A percentile compares a stretch with the other conserved stretches of the same genome.
Evolutionary conservation across 768 basidiomycete species (phyloP).

Genomic region (Mycena haematopus): DNA sequence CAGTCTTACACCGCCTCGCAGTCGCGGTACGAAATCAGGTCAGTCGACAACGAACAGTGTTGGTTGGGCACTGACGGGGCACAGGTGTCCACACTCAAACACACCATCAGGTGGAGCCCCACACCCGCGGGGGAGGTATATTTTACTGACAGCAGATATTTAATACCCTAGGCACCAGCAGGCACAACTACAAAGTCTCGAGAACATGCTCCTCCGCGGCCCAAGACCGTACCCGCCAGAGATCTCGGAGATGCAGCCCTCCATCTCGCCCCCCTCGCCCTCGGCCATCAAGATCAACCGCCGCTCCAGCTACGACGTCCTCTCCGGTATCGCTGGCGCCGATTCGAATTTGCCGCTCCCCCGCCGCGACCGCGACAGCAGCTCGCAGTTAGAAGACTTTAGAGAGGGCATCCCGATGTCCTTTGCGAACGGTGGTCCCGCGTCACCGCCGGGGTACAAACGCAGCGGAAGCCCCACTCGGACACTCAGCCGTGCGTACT

Average conservation of each 20-base stretch:
- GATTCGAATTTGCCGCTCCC: constrained; percentile 80
- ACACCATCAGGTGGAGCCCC: constrained; percentile 56
- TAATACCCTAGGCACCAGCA: constrained; percentile 68
- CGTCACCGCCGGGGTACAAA: constrained; percentile 49
- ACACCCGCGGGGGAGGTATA: too few species aligned
- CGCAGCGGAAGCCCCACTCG: constrained; percentile 76
- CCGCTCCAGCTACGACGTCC: constrained; percentile 74
- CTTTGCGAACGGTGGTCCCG: constrained; percentile 47
- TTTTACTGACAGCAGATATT: not conserved
- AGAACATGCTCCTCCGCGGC: constrained; percentile 69
- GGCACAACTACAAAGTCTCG: constrained; percentile 75
- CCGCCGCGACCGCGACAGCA: constrained; percentile 58
- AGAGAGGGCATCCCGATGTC: constrained; percentile 75
- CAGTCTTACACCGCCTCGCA: constrained; percentile 40
- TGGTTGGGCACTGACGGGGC: not conserved
- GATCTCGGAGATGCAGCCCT: constrained; percentile 32
- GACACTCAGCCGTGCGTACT: constrained; percentile 76
- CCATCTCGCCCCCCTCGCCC: constrained; percentile 32
- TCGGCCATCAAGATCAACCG: constrained; percentile 55
- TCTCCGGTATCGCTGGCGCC: constrained; percentile 68
- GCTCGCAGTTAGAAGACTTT: constrained; percentile 60
- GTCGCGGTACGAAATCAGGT: constrained; percentile 75
- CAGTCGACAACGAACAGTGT: constrained; percentile 3
- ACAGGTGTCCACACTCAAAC: constrained; percentile 76
- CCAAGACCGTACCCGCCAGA: constrained; percentile 65